Conservation (phyloP, 192 early-diverging fungal genomes). For the Linnemannia schmuckeri region DNA sequence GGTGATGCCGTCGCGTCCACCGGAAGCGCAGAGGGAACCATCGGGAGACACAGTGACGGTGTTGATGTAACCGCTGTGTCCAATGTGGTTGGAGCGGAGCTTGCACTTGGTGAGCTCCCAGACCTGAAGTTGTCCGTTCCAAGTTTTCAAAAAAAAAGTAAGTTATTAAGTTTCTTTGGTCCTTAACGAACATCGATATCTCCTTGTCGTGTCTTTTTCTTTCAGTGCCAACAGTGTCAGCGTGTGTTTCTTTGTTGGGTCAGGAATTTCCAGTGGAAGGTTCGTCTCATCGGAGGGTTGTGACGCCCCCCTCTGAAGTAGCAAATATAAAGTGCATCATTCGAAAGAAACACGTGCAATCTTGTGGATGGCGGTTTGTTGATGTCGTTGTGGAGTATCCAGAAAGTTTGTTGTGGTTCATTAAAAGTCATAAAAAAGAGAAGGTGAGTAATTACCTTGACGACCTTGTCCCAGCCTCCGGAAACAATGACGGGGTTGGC, state of each 20-base stretch:
- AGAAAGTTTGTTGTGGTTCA: slow-evolving; percentile 1
- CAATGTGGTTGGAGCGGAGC: slow-evolving; percentile 99
- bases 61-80: slow-evolving; percentile 98
- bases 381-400: neutral
- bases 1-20: slow-evolving; percentile 98
- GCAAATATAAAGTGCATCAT: slow-evolving; percentile 73
- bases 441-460: slow-evolving; percentile 84
- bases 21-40: slow-evolving; percentile 99
- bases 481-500: slow-evolving; percentile 98
- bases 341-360: neutral
- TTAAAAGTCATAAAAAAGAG: neutral
- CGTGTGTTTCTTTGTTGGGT: slow-evolving; percentile 18
- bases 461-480: slow-evolving; percentile 99
- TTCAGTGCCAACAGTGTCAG: neutral
- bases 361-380: slow-evolving; percentile 46
- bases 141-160: slow-evolving; percentile 7
- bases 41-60: slow-evolving; percentile 99
- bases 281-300: slow-evolving; percentile 71
- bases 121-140: slow-evolving; percentile 70
- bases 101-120: slow-evolving; percentile 99
- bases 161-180: slow-evolving; percentile 3
- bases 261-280: slow-evolving; percentile 57
- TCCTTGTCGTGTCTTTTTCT: neutral
- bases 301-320: slow-evolving; percentile 73
- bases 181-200: neutral